Conservation (phyloP, 371 early-diverging fungal species). For the Parasitella parasitica region DNA sequence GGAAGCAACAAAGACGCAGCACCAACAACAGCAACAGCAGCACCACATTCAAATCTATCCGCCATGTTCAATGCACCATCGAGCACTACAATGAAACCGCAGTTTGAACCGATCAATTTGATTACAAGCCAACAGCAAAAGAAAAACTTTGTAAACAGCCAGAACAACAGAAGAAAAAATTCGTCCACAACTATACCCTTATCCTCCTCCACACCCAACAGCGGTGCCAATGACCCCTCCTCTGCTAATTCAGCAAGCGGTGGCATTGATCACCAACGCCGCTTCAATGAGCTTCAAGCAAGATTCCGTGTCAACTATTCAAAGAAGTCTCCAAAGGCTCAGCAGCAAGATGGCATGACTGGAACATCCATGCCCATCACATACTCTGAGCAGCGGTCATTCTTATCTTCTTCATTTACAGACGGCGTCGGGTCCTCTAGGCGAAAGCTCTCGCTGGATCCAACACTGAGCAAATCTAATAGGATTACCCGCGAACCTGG, state of each 20-base stretch:
- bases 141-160: background rate
- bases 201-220: constrained; percentile 1
- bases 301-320: constrained; percentile 26
- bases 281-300: constrained; percentile 28
- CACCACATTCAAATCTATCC: constrained; percentile 11
- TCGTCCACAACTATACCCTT: constrained; percentile 19
- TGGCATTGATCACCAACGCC: constrained; percentile 27
- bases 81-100: background rate
- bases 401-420: constrained; percentile 4
- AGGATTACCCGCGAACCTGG: background rate
- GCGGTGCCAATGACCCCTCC: background rate
- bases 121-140: constrained; percentile 7
- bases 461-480: constrained; percentile 3
- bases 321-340: constrained; percentile 21
- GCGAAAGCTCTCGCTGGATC: constrained; percentile 14
- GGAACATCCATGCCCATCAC: constrained; percentile 14
- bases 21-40: background rate
- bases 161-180: background rate
- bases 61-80: constrained; percentile 23
- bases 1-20: background rate
- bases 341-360: background rate
- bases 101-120: background rate
- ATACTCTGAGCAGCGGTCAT: background rate
- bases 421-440: background rate
- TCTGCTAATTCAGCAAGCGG: background rate